phyloP scores from a whole-genome alignment of 768 basidiomycete genomes.

The Pholiota molesta region DNA sequence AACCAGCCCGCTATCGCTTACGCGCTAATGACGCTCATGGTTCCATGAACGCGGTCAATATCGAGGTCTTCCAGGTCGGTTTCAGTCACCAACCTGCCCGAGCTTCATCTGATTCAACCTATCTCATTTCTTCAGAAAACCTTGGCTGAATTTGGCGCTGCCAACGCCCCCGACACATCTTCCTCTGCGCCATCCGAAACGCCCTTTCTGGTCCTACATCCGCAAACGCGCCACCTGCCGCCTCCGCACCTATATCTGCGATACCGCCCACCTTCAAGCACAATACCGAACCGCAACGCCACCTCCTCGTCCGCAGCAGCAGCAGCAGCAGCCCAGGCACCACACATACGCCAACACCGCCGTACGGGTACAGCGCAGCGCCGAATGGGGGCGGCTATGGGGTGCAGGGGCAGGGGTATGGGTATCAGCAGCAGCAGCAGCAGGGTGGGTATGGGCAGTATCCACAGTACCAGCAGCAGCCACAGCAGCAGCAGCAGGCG shows the following conservation, averaged over 20 bases:
- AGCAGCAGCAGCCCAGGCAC: constrained; percentile 10
- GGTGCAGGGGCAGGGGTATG: constrained; percentile 16
- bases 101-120: not conserved
- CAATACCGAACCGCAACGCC: constrained; percentile 38
- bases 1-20: constrained; percentile 77
- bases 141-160: constrained; percentile 52
- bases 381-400: constrained; percentile 24
- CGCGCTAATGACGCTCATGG: constrained; percentile 77
- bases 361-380: constrained; percentile 26
- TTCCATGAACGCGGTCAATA: constrained; percentile 74
- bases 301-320: constrained; percentile 3
- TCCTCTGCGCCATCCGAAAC: constrained; percentile 21
- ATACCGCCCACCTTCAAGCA: constrained; percentile 49
- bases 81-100: not conserved
- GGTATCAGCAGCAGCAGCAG: constrained; percentile 12
- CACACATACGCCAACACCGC: constrained; percentile 27
- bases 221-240: constrained; percentile 32
- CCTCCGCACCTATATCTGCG: constrained; percentile 43
- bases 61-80: constrained; percentile 75
- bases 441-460: constrained; percentile 16
- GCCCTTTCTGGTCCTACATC: too few relatives aligned
- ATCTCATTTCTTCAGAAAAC: constrained; percentile 50
- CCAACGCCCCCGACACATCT: constrained; percentile 17
- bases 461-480: constrained; percentile 10
- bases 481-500: constrained; percentile 10